phyloP scores from a whole-genome alignment of 371 early-diverging fungal genomes.

The Amoeboaphelidium protococcarum region DNA sequence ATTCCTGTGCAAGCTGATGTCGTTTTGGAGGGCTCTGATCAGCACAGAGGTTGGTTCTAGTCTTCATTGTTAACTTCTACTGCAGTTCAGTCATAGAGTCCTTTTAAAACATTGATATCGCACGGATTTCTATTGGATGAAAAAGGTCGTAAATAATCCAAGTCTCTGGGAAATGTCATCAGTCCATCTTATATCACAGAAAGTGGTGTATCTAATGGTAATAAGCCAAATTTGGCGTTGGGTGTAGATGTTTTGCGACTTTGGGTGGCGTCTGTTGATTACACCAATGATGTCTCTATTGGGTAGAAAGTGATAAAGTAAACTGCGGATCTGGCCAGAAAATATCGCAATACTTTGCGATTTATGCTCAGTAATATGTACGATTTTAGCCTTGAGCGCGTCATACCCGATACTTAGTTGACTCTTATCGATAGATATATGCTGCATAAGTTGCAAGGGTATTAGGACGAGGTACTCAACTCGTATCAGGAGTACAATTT shows the following conservation, averaged over 20 bases:
- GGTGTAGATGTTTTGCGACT: constrained; percentile 58
- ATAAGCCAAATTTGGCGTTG: constrained; percentile 39
- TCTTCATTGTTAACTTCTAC: constrained; percentile 67
- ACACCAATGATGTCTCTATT: constrained; percentile 43
- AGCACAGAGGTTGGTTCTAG: constrained; percentile 94
- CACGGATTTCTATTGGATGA: constrained; percentile 83
- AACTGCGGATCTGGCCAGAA: constrained; percentile 35
- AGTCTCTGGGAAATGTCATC: constrained; percentile 71
- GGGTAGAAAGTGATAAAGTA: constrained; percentile 33
- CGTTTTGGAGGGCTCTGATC: constrained; percentile 80
- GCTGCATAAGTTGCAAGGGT: constrained; percentile 30
- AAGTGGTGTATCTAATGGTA: constrained; percentile 13
- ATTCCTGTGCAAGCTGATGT: constrained; percentile 35
- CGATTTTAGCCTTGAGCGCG: constrained; percentile 15
- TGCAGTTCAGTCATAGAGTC: constrained; percentile 42
- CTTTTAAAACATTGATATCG: constrained; percentile 56
- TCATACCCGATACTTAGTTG: constrained; percentile 1
- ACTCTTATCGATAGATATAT: constrained; percentile 33
- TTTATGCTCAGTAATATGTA: constrained; percentile 55
- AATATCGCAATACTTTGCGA: constrained; percentile 44
- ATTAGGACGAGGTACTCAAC: constrained; percentile 21
- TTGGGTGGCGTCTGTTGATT: constrained; percentile 61
- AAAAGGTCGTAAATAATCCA: constrained; percentile 75
- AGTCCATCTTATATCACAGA: constrained; percentile 36
- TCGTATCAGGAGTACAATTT: constrained; percentile 33